phyloP scores from a whole-genome alignment of 1,284 basidiomycete genomes.

The Sporisorium iseilematis-ciliati region DNA sequence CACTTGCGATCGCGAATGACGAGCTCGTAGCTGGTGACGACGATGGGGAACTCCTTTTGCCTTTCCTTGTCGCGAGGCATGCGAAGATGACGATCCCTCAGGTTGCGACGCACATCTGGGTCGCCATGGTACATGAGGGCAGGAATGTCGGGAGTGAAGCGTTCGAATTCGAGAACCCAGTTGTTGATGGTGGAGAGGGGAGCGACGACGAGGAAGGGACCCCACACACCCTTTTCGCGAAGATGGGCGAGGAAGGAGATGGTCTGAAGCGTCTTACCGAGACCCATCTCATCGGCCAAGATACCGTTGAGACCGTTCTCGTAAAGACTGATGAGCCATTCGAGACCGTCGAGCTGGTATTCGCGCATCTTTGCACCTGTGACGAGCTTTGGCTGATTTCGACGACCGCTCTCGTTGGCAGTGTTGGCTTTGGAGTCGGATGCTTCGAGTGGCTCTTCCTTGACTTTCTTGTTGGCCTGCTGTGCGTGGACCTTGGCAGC shows the following conservation, averaged over 20 bases:
- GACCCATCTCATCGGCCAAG: conserved; percentile 90
- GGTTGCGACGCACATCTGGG: conserved; percentile 79
- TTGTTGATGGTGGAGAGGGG: conserved; percentile 92
- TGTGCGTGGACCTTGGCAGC: conserved; percentile 41
- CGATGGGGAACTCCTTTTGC: conserved; percentile 71
- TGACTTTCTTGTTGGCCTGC: conserved; percentile 50
- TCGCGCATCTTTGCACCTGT: conserved; percentile 87
- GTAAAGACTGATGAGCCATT: conserved; percentile 94
- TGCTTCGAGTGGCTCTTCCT: conserved; percentile 74
- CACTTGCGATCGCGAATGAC: conserved; percentile 75
- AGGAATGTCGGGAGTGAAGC: conserved; percentile 77
- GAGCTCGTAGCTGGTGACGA: conserved; percentile 94
- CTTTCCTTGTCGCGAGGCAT: conserved; percentile 39
- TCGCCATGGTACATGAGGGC: conserved; percentile 90
- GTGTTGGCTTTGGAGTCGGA: conserved; percentile 71
- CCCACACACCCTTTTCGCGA: conserved; percentile 79
- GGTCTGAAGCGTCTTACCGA: conserved; percentile 89
- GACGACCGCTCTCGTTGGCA: conserved; percentile 30
- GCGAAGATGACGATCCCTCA: conserved; percentile 72
- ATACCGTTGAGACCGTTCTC: conserved; percentile 96
- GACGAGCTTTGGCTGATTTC: conserved; percentile 79
- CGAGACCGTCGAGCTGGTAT: conserved; percentile 93
- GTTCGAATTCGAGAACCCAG: conserved; percentile 89
- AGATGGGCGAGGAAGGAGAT: conserved; percentile 92
- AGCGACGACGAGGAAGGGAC: conserved; percentile 89